A percentile compares a stretch with the other conserved stretches of the same genome.
These are phyloP conservation scores for Trypanosoma boissoni DNA, from an alignment of 208 protist genomes.

Conservation along the genomic window DNA sequence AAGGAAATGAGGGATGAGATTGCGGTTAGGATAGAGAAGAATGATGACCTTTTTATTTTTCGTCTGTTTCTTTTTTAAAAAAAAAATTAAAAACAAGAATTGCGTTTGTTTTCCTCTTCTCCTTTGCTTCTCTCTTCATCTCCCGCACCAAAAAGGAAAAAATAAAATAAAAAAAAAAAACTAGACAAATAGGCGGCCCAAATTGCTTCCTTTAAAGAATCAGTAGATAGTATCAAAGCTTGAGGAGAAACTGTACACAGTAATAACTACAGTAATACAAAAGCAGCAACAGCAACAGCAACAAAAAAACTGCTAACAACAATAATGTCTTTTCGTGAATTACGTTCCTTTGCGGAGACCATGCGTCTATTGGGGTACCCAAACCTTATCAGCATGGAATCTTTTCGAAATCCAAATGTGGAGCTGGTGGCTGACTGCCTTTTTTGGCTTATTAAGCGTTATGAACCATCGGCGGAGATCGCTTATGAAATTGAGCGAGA, in stretches of 20 bases:
- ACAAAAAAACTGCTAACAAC: background rate
- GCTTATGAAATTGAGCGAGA: constrained; percentile 89
- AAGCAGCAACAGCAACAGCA: constrained; percentile 1
- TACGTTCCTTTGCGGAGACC: constrained; percentile 94
- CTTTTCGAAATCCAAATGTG: constrained; percentile 95
- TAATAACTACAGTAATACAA: constrained; percentile 9
- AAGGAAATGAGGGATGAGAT: no score
- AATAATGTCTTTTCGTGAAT: constrained; percentile 92
- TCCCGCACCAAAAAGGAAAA: no score
- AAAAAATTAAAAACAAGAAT: no score
- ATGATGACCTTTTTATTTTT: no score
- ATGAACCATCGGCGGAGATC: constrained; percentile 91
- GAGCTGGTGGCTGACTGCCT: constrained; percentile 93
- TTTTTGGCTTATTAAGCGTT: constrained; percentile 92
- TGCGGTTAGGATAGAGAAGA: no score
- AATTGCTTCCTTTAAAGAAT: no score
- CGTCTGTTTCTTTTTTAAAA: no score
- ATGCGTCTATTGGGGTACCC: constrained; percentile 95
- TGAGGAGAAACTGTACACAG: background rate
- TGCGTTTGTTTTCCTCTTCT: no score
- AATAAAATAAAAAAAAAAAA: no score
- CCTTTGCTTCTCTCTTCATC: no score
- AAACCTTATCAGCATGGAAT: constrained; percentile 95
- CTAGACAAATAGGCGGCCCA: no score
- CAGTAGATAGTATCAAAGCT: background rate